phyloP scores from a whole-genome alignment of 2,329 filamentous ascomycete species.

The Chaetomiaceae sp. region DNA sequence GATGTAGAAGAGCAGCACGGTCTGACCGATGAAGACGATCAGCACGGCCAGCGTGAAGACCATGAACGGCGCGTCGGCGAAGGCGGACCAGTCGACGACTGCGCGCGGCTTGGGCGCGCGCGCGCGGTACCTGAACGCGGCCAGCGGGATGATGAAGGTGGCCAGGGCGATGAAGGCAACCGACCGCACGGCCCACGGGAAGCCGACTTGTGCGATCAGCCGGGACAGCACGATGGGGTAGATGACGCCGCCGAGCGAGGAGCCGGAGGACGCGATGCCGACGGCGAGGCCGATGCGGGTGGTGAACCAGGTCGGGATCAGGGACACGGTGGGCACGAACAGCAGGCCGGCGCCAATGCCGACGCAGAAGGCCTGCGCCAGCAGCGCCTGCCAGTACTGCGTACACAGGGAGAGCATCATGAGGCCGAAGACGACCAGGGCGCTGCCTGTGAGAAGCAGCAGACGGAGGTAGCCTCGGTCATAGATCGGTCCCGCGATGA shows the following conservation, averaged over 20 bases:
- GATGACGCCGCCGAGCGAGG: slow-evolving; percentile 30
- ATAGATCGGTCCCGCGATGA: slow-evolving; percentile 43
- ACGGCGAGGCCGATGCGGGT: slow-evolving; percentile 26
- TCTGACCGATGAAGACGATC: slow-evolving; percentile 36
- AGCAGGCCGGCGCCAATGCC: slow-evolving; percentile 39
- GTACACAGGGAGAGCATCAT: slow-evolving; percentile 39
- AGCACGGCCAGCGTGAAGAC: slow-evolving; percentile 29
- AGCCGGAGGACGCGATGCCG: slow-evolving; percentile 31
- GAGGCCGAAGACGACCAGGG: slow-evolving; percentile 37
- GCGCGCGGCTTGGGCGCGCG: slow-evolving; percentile 32
- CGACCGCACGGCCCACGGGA: slow-evolving; percentile 23
- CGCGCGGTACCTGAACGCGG: slow-evolving; percentile 25
- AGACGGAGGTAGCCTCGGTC: slow-evolving; percentile 45
- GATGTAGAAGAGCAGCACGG: slow-evolving; percentile 36
- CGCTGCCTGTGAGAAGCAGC: slow-evolving; percentile 34
- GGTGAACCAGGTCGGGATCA: slow-evolving; percentile 4
- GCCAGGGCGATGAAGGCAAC: slow-evolving; percentile 26
- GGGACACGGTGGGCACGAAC: slow-evolving; percentile 30
- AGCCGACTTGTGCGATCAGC: slow-evolving; percentile 24
- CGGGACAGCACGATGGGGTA: slow-evolving; percentile 27
- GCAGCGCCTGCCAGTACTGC: slow-evolving; percentile 39
- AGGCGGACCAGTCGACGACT: slow-evolving; percentile 34
- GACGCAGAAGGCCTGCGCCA: slow-evolving; percentile 40
- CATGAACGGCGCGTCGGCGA: slow-evolving; percentile 34
- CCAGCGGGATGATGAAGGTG: slow-evolving; percentile 22